Percentiles rank a stretch among this genome's conserved stretches.
phyloP scores from a whole-genome alignment of 352 stramenopile genomes.

The Phytophthora palmivora region DNA sequence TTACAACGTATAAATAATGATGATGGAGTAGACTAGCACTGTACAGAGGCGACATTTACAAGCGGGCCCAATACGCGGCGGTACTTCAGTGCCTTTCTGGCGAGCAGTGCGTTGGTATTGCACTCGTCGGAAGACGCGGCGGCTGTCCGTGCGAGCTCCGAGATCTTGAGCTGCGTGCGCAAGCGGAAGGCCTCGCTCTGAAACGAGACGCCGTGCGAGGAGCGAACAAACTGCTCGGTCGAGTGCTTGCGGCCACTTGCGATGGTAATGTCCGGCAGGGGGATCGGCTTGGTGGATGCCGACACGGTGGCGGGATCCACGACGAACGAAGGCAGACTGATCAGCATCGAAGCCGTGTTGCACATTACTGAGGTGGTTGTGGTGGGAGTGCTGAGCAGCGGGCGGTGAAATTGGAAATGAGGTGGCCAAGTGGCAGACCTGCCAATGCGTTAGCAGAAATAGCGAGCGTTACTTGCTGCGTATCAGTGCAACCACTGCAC shows the following conservation, averaged over 20 bases:
- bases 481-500: no score
- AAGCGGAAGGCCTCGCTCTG: conserved; percentile 45
- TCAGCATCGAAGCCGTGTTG: conserved; percentile 27
- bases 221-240: conserved; percentile 11
- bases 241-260: neutral
- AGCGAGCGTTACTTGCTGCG: no score
- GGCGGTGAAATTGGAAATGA: conserved; percentile 14
- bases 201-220: conserved; percentile 38
- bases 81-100: conserved; percentile 59
- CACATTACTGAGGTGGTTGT: conserved; percentile 16
- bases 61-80: conserved; percentile 40
- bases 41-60: neutral
- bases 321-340: conserved; percentile 14
- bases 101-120: conserved; percentile 46
- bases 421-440: no score
- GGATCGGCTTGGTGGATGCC: conserved; percentile 2
- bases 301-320: conserved; percentile 14
- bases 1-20: conserved; percentile 2
- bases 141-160: conserved; percentile 33
- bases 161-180: conserved; percentile 38
- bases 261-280: neutral
- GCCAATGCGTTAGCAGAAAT: no score
- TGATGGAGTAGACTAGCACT: neutral
- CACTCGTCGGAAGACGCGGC: conserved; percentile 13
- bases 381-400: neutral